A percentile compares a stretch with the other conserved stretches of the same genome.
Evolutionary conservation across 2,329 filamentous ascomycete genomes (phyloP).

Genomic region (Calonectria leucothoes): DNA sequence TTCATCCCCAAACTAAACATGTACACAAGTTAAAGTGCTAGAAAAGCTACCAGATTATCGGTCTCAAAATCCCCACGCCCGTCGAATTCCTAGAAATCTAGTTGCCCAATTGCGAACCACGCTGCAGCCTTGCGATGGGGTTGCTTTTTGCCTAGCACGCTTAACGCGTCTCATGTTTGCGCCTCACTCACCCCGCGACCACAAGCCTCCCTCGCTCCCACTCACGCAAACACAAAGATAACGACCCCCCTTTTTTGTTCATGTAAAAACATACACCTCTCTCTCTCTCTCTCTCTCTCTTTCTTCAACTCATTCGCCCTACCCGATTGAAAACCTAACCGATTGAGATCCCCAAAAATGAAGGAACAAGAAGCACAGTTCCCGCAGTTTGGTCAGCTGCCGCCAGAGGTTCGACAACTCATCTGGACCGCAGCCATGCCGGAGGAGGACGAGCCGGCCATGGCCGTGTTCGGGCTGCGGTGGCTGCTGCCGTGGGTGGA

Average conservation of each 20-base stretch:
- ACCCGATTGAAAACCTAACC: too few relatives aligned
- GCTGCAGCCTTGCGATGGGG: neutral
- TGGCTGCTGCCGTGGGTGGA: slow-evolving; percentile 26
- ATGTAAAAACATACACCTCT: neutral
- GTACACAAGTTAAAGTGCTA: neutral
- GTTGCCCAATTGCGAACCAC: neutral
- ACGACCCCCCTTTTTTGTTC: neutral
- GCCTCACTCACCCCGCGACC: neutral
- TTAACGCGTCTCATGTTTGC: neutral
- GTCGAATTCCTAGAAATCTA: neutral
- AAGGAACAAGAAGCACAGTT: slow-evolving; percentile 27
- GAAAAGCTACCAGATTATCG: neutral
- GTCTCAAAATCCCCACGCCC: too few relatives aligned
- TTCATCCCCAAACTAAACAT: neutral
- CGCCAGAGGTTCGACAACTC: slow-evolving; percentile 38
- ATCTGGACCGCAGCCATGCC: slow-evolving; percentile 38
- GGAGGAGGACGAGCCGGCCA: slow-evolving; percentile 20
- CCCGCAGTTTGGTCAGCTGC: slow-evolving; percentile 35
- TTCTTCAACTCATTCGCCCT: too few relatives aligned
- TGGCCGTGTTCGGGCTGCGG: slow-evolving; percentile 33
- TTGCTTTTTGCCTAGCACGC: neutral
- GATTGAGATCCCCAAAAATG: neutral
- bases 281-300: neutral
- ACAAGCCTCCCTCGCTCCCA: neutral
- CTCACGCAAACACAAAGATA: neutral